Base-by-base conservation (phyloP, 2,329 filamentous ascomycete genomes). In the Zarea fungicola region DNA sequence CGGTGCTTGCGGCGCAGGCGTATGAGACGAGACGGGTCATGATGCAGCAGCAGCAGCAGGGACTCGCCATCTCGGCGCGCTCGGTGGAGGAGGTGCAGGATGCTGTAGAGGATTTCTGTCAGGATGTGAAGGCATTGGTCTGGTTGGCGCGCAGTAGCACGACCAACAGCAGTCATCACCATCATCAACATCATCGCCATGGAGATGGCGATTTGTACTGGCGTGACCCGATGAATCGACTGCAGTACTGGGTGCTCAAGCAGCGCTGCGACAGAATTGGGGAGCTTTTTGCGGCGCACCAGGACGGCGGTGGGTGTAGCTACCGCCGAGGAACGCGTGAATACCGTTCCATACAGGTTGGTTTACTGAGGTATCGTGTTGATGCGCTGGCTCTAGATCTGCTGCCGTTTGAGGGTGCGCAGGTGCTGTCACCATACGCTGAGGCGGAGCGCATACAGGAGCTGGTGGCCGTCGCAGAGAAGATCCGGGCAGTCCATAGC, bases 41-140 rank as follows among this genome's bases (percentile, higher is more conserved):
- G n/a, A n/a, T n/a, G n/a, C n/a, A n/a, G n/a, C 49, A 53, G 21
- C 49, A 54, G 35, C 51, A 50, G 19, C 50, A 56, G 19, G 50
- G 50, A 11, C 48, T 49, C 2, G 45, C 46, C 14, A 45, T 41
- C 6, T 48, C 50, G n/a, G 53, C 58, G 11, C 19, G 34, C 6
- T 49, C 55, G 3, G 40, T 58, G 14, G 52, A 53, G 11, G 47
- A 54, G 11, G 52, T 56, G 4, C 51, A 54, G 16, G 55, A 56
- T 10, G 39, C 37, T 9, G 53, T 56, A 10, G 57, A 58, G n/a
- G 52, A 53, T 25, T 54, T 57, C 34, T 55, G 53, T n/a, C 56
- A 56, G n/a, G 56, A 59, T 16, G 48, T 56, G 18, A 54, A 52
- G 25, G 57, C 57, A 13, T 52, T 59, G 28, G 26, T 41, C 19